Base-by-base conservation (phyloP, 1,284 basidiomycete genomes). In the Omphalotus olearius region DNA sequence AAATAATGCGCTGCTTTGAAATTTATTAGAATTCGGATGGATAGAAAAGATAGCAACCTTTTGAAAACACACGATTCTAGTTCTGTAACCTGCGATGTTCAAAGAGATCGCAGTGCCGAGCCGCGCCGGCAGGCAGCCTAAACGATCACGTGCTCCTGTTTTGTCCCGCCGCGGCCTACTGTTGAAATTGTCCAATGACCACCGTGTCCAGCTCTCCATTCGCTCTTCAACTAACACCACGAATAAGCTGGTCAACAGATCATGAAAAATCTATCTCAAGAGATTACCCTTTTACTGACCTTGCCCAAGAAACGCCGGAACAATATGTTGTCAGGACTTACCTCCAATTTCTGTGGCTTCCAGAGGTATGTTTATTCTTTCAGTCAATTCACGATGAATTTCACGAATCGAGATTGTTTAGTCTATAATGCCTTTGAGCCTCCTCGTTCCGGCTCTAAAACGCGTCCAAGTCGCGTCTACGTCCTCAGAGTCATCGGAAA, bases 301-400 rank as follows among this genome's bases (percentile, higher is more conserved):
- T 67, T 20, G 57, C 57, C 42, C 25, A 68, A 25, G 75, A 77
- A 58, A 62, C 67, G 0, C 66, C 70, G 18, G 76, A 76, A 17
- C 71, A 78, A 56, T 79, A 72, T 56, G 69, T 80, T 30, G 69
- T 66, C 0, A 68, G 77, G 13, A 79, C 70, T 0, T 90, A 90
- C 65, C 73, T 87, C 37, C 85, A 88, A 60, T 86, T 82, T 58
- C 72, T 90, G 9, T 90, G 86, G 85, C 74, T 89, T 42, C 87
- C 87, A 46, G 79, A 88, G 70, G 87, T 83, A 59, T 53, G 37
- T 25, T 45, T 36, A 48, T 23, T 45, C 52, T 20, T 42, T 35
- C 38, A 16, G 41, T 48, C 11, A 13, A 23, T 23, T 39, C 20
- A 5, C n/a, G 13, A n/a, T 18, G 6, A 33, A 33, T 45, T n/a